Base-by-base conservation (phyloP, 768 basidiomycete species). In the Lyophyllum atratum region DNA sequence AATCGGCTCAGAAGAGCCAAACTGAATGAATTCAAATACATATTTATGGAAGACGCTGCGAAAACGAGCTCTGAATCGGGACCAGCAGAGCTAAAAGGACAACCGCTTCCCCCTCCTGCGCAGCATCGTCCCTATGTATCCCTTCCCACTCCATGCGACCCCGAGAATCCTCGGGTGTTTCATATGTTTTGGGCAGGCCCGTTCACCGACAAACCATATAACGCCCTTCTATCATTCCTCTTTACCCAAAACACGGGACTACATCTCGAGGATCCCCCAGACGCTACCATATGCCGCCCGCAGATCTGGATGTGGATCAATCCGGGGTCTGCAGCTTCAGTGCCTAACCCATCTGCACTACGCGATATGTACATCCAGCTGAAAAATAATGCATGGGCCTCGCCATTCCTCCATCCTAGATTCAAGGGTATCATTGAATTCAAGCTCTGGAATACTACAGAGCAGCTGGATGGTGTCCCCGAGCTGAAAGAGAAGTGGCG, bases 121-220 rank as follows among this genome's bases (percentile, higher is more conserved):
- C 70, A 74, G 34, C 83, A 90, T 64, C 34, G 74, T 39, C 80
- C 87, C 0, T 81, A 82, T 61, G 78, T 85, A 21, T 79, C 80
- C 51, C 78, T 84, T 40, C 70, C 80, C 1, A 69, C 75, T 2
- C 78, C 86, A 1, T 98, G 96, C 73, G 92, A 95, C 66, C 82
- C 87, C 0, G 87, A 92, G 61, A 85, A 89, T 65, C 89, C 93
- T 5, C 85, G 91, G 31, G 74, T 97, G 24, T 98, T 95, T 79
- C 96, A 98, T 73, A 96, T 97, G 87, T 98, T 96, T 78, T 98
- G 96, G 95, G 91, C 95, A 2, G 95, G 96, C 0, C 88, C 93
- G 1, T 97, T 98, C 78, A 96, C 94, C 12, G 96, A 98, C 78
- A 97, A 97, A 70, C 96, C 96, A 1, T 98, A 98, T 79, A 84